phyloP scores from a whole-genome alignment of 1,284 basidiomycete genomes.

The Cystobasidium sp. region DNA sequence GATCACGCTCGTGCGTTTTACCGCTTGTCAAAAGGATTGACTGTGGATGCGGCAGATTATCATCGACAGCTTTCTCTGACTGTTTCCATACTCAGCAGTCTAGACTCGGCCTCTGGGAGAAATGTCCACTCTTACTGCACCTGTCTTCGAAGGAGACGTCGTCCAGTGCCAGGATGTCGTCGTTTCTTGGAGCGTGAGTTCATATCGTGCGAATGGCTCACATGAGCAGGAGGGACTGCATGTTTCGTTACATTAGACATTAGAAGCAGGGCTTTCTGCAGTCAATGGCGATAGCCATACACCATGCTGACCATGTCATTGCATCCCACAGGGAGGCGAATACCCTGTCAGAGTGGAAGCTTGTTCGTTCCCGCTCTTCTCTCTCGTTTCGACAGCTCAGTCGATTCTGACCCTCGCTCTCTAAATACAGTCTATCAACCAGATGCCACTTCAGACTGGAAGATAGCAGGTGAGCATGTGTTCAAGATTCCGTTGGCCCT shows the following conservation, averaged over 20 bases:
- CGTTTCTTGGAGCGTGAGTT: conserved; percentile 29
- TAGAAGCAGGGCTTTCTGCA: not conserved
- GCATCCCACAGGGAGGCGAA: conserved; percentile 29
- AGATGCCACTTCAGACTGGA: conserved; percentile 30
- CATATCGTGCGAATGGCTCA: not conserved
- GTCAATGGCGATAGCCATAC: not conserved
- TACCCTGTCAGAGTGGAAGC: conserved; percentile 42
- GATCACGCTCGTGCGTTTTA: too few species aligned
- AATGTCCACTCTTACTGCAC: conserved; percentile 24
- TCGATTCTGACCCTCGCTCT: not conserved
- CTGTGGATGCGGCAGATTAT: too few species aligned
- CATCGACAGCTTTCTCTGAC: not conserved
- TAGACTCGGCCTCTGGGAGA: not conserved
- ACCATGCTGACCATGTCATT: not conserved
- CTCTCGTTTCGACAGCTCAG: conserved; percentile 12
- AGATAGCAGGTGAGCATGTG: conserved; percentile 18
- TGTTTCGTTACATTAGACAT: too few species aligned
- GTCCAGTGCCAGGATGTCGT: conserved; percentile 33
- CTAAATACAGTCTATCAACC: conserved; percentile 35
- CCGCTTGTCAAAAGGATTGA: too few species aligned
- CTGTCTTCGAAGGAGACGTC: conserved; percentile 23
- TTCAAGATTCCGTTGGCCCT: not conserved
- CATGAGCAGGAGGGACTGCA: not conserved
- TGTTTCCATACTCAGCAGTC: not conserved
- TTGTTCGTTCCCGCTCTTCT: conserved; percentile 16